A percentile compares a stretch with the other conserved stretches of the same genome.
Conservation (phyloP, 2,329 filamentous ascomycete genomes). For the Aureobasidium sp. region DNA sequence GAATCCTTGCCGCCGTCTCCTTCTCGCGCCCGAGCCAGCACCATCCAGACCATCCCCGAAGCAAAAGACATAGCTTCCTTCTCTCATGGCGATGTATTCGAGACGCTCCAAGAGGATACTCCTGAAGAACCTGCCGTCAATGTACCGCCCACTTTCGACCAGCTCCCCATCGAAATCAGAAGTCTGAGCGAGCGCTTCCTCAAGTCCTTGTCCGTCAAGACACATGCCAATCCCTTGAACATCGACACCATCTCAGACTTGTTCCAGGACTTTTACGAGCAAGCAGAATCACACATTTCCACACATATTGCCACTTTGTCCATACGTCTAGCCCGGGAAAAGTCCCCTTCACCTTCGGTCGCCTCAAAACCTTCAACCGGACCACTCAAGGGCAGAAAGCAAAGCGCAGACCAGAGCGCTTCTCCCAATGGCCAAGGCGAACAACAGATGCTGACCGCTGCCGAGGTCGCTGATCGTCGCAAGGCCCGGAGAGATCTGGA, state of each 20-base stretch:
- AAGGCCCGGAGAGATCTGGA: conserved; percentile 72
- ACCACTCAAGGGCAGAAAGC: conserved; percentile 39
- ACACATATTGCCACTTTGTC: conserved; percentile 80
- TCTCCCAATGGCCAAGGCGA: conserved; percentile 43
- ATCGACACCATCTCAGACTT: conserved; percentile 76
- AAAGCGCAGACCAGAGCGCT: conserved; percentile 30
- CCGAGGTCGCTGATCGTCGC: conserved; percentile 75
- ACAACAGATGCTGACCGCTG: conserved; percentile 84
- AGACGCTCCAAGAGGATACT: conserved; percentile 27
- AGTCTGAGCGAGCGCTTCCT: conserved; percentile 90
- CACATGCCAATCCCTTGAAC: conserved; percentile 74
- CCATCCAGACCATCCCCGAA: conserved; percentile 41
- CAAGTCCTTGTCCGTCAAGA: conserved; percentile 78
- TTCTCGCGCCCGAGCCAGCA: conserved; percentile 40
- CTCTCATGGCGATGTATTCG: conserved; percentile 32
- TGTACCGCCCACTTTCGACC: conserved; percentile 65
- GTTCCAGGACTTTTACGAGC: conserved; percentile 89
- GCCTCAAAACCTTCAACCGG: conserved; percentile 51
- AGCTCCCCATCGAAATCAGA: conserved; percentile 88
- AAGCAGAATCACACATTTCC: conserved; percentile 72
- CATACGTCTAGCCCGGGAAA: conserved; percentile 64
- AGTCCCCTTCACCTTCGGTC: conserved; percentile 51
- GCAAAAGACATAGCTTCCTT: conserved; percentile 31
- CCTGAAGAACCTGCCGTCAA: conserved; percentile 24
- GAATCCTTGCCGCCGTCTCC: conserved; percentile 24